phyloP scores from a whole-genome alignment of 2,329 filamentous ascomycete species.

The Ophioceras dolichostomum region DNA sequence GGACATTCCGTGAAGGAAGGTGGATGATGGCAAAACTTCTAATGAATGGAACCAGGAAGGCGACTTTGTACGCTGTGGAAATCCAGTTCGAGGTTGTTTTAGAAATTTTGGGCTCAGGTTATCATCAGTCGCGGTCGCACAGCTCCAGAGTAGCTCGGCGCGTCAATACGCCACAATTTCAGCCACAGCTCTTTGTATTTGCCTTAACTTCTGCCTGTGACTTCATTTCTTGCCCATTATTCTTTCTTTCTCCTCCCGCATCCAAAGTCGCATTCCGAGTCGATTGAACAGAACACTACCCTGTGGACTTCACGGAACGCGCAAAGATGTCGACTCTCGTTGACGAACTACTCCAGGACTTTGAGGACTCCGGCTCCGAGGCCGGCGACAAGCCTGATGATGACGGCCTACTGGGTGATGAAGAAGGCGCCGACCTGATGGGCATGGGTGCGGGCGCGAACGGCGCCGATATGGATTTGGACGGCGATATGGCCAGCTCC shows the following conservation, averaged over 20 bases:
- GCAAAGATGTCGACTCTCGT: conserved; percentile 72
- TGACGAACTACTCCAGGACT: conserved; percentile 86
- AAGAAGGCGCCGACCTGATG: conserved; percentile 25
- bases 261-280: no score
- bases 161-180: no score
- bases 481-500: conserved; percentile 45
- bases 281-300: no score
- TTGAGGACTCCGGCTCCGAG: conserved; percentile 76
- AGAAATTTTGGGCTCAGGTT: no score
- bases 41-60: no score
- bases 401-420: conserved; percentile 28
- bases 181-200: background rate
- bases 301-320: no score
- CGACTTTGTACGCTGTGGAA: no score
- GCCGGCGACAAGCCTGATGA: conserved; percentile 36
- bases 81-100: background rate
- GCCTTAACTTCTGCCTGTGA: background rate
- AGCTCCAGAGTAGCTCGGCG: no score
- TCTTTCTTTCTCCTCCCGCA: no score
- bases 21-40: no score
- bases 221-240: background rate
- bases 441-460: conserved; percentile 13
- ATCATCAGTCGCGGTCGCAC: no score
- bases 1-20: no score
- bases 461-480: conserved; percentile 40